Conservation (phyloP, 2,329 filamentous ascomycete genomes). For the Chaetothyriales sp. region DNA sequence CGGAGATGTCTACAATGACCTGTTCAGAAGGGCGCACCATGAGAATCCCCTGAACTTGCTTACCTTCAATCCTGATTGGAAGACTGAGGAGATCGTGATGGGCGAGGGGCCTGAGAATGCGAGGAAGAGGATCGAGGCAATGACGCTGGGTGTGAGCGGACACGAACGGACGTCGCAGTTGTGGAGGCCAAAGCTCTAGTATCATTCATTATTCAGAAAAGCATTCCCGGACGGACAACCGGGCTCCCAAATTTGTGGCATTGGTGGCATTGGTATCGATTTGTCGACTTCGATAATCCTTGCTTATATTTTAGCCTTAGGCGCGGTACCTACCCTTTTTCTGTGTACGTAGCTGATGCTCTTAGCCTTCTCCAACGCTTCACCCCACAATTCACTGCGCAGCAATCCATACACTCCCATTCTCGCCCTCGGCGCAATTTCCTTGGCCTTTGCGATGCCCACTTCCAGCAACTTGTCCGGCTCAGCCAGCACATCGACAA, state of each 20-base stretch:
- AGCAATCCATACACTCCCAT: constrained; percentile 38
- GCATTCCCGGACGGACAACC: background rate
- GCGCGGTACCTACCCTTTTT: constrained; percentile 27
- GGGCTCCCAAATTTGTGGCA: no score
- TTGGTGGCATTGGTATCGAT: constrained; percentile 3
- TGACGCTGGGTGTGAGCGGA: constrained; percentile 11
- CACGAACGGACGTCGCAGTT: constrained; percentile 7
- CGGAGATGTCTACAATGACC: constrained; percentile 39
- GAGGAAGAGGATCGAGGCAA: constrained; percentile 11
- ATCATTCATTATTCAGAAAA: background rate
- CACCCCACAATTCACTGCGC: constrained; percentile 40
- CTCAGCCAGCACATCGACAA: constrained; percentile 39
- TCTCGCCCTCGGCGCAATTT: constrained; percentile 26
- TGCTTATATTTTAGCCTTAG: constrained; percentile 36
- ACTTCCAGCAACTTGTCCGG: constrained; percentile 37
- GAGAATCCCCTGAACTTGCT: constrained; percentile 36
- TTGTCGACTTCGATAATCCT: constrained; percentile 6
- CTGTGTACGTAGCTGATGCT: constrained; percentile 43
- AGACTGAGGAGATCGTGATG: constrained; percentile 36
- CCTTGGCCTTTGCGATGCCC: constrained; percentile 32
- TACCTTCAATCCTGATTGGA: constrained; percentile 37
- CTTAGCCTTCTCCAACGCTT: constrained; percentile 38
- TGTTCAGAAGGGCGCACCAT: constrained; percentile 37
- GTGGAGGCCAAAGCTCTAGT: constrained; percentile 10
- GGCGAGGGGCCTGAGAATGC: constrained; percentile 29